Percentiles rank a stretch among this genome's conserved stretches.
Evolutionary conservation across 2,329 filamentous ascomycete species (phyloP).

Genomic region (Phyllosticta ampelicida): DNA sequence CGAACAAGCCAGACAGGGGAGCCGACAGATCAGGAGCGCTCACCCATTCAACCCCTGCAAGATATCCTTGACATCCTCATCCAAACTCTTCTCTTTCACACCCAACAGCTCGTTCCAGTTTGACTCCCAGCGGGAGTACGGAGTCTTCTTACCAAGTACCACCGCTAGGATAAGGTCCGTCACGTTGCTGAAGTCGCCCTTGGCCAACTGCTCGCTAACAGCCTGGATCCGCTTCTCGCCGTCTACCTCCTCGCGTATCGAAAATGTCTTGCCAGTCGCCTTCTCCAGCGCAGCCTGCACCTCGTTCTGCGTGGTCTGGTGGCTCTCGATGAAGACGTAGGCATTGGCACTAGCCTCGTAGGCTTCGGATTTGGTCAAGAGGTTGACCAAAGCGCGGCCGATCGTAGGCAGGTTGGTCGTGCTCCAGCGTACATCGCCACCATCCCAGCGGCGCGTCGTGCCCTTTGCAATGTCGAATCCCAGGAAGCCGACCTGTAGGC

Average conservation of each 20-base stretch:
- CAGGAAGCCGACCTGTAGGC: slow-evolving; percentile 39
- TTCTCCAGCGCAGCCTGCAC: slow-evolving; percentile 45
- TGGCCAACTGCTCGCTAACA: slow-evolving; percentile 26
- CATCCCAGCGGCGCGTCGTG: slow-evolving; percentile 46
- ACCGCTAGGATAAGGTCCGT: slow-evolving; percentile 15
- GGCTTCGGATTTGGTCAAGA: slow-evolving; percentile 37
- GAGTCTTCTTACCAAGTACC: slow-evolving; percentile 13
- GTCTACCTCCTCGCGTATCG: slow-evolving; percentile 31
- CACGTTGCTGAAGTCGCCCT: slow-evolving; percentile 24
- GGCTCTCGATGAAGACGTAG: slow-evolving; percentile 47
- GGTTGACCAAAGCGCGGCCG: slow-evolving; percentile 40
- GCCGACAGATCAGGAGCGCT: neutral
- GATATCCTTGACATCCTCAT: slow-evolving; percentile 24
- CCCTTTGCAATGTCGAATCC: slow-evolving; percentile 41
- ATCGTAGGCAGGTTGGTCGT: slow-evolving; percentile 42
- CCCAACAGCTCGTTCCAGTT: slow-evolving; percentile 34
- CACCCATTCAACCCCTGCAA: slow-evolving; percentile 16
- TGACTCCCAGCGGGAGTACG: slow-evolving; percentile 19
- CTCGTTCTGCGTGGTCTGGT: slow-evolving; percentile 48
- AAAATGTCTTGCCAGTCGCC: slow-evolving; percentile 41
- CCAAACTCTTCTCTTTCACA: slow-evolving; percentile 29
- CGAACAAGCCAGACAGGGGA: neutral
- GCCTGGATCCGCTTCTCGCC: slow-evolving; percentile 18
- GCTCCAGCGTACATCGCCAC: slow-evolving; percentile 43
- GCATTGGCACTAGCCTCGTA: slow-evolving; percentile 42